Base-by-base conservation (phyloP, 306 rosid species). In the Hylodesmum podocarpum region DNA sequence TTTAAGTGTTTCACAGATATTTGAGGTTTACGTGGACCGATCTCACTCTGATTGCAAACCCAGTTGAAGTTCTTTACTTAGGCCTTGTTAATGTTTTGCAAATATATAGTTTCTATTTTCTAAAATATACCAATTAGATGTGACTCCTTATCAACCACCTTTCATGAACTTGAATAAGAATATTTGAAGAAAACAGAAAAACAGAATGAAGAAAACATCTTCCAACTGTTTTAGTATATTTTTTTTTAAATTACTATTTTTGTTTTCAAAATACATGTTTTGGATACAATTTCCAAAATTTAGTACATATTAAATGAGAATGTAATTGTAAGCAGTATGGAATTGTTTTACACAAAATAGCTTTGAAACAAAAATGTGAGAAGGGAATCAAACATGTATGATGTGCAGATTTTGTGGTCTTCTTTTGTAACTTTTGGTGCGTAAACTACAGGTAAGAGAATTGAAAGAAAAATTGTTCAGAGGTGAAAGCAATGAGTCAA, bases 401-500 rank as follows among this genome's bases (percentile, higher is more conserved):
- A 44, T 46, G 27, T 77, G 43, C 0, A 7, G 12, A 22, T 31
- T 36, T 15, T 71, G 31, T 19, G 37, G 34, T 18, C 28, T 51
- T 47, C n/a, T 3, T 28, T 40, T 25, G 8, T 12, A 1, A 62
- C 13, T 7, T 25, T 37, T 40, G 39, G 55, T 53, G 51, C 66
- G 43, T 49, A 54, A 8, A 47, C 63, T 83, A 71, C 81, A 91
- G 97, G 39, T 89, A n/a, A 83, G 78, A 72, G 84, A 81, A 47
- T 29, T 91, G 80, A 89, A 85, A 63, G 89, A 13, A 34, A 89
- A 86, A 43, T 5, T 81, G 44, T 36, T 50, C 34, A 69, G 81
- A 70, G 87, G 77, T 3, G 86, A 76, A 40, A 78, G 78, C 55
- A 81, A 68, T 41, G 72, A 47, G 29, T 78, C 66, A 25, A 72